Evolutionary conservation across 1,139 yeast species (phyloP).

Genomic region (Lodderomyces beijingensis): DNA sequence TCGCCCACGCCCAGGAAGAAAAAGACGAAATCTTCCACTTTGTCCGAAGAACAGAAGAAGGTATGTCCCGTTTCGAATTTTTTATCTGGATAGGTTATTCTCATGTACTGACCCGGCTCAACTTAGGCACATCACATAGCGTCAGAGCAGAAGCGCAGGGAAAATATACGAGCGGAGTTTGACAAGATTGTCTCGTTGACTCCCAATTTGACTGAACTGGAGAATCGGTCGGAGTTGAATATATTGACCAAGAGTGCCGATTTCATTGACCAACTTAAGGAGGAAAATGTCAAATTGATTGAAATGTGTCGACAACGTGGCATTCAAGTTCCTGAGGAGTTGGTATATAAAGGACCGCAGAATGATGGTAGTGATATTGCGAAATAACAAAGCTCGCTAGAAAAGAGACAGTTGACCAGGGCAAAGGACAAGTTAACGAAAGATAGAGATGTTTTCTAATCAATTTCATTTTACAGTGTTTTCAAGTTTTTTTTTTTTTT

Average conservation of each 20-base stretch:
- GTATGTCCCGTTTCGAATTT: slow-evolving; percentile 20
- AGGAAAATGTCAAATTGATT: slow-evolving; percentile 34
- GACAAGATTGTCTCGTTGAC: slow-evolving; percentile 42
- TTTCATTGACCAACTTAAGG: slow-evolving; percentile 38
- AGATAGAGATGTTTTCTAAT: background rate
- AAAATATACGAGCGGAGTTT: slow-evolving; percentile 44
- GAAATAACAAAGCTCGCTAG: slow-evolving; percentile 8
- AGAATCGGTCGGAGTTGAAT: slow-evolving; percentile 42
- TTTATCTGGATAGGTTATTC: background rate
- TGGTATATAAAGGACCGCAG: slow-evolving; percentile 36
- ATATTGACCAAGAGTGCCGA: slow-evolving; percentile 46
- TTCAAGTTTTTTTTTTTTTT: slow-evolving; percentile 5
- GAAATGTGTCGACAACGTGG: slow-evolving; percentile 33
- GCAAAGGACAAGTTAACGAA: too few species aligned
- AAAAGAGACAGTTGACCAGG: too few species aligned
- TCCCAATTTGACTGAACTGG: slow-evolving; percentile 39
- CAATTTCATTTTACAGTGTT: too few species aligned
- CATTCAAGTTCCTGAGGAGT: slow-evolving; percentile 34
- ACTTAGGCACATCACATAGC: slow-evolving; percentile 46
- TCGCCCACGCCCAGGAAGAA: too few species aligned
- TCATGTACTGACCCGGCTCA: background rate
- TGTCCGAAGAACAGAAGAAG: slow-evolving; percentile 44
- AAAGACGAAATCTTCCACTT: slow-evolving; percentile 27
- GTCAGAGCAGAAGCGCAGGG: slow-evolving; percentile 47
- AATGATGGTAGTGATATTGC: slow-evolving; percentile 17